Percentiles rank a stretch among this genome's conserved stretches.
phyloP scores from a whole-genome alignment of 2,329 filamentous ascomycete species.

The Talaromyces sp. region DNA sequence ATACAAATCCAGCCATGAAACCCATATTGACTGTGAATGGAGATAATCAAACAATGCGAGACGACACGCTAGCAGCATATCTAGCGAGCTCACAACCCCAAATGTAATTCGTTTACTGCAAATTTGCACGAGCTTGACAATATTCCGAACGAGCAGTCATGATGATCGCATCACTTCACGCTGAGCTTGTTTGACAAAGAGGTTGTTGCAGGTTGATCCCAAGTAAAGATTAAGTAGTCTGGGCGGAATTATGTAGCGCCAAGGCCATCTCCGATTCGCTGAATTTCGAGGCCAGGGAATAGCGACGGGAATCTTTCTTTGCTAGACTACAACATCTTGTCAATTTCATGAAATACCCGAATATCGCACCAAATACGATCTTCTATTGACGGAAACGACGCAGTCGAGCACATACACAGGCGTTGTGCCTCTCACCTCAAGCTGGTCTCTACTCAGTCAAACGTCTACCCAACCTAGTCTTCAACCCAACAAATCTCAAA shows the following conservation, averaged over 20 bases:
- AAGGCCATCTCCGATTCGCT: slow-evolving; percentile 6
- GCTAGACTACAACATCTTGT: neutral
- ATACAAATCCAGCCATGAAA: slow-evolving; percentile 70
- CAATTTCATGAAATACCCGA: neutral
- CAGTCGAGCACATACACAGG: neutral
- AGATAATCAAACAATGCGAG: neutral
- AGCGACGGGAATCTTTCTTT: slow-evolving; percentile 18
- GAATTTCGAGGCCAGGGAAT: slow-evolving; percentile 16
- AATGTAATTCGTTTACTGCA: neutral
- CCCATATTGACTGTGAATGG: slow-evolving; percentile 53
- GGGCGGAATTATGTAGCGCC: neutral
- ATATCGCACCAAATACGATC: neutral
- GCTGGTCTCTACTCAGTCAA: neutral
- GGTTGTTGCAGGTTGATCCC: neutral
- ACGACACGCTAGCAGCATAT: neutral
- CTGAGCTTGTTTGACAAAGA: neutral
- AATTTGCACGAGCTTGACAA: neutral
- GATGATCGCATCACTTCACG: neutral
- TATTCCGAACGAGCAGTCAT: neutral
- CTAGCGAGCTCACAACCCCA: neutral
- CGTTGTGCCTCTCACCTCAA: neutral
- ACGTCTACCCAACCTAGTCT: neutral
- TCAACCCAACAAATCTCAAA: neutral
- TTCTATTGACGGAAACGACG: neutral
- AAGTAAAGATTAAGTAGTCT: neutral